phyloP scores from a whole-genome alignment of 805 yeast genomes.

The Candida succiphila region DNA sequence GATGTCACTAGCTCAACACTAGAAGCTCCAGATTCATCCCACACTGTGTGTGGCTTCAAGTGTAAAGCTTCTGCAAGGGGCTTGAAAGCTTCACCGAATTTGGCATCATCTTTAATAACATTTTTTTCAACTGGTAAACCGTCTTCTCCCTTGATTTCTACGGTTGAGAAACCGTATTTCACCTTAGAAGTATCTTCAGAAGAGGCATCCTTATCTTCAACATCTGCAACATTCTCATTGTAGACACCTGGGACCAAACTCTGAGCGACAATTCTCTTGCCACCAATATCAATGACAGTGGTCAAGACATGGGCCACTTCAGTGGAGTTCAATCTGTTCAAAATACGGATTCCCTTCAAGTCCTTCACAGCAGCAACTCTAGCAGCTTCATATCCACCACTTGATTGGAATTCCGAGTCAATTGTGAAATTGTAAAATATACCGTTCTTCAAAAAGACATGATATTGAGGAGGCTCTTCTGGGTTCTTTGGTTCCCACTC shows the following conservation, averaged over 20 bases:
- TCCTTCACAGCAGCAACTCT: conserved; percentile 75
- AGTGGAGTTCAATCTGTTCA: conserved; percentile 54
- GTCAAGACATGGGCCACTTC: conserved; percentile 70
- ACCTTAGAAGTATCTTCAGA: conserved; percentile 37
- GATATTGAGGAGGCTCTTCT: conserved; percentile 49
- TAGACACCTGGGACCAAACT: conserved; percentile 94
- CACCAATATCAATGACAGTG: conserved; percentile 82
- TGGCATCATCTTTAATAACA: conserved; percentile 36
- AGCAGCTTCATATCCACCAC: conserved; percentile 84
- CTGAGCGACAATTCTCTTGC: conserved; percentile 82
- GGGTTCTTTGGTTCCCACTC: conserved; percentile 75
- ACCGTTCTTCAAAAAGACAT: conserved; percentile 69
- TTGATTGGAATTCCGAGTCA: conserved; percentile 49
- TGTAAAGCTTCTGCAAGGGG: conserved; percentile 69
- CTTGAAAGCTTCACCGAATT: conserved; percentile 46
- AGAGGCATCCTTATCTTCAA: conserved; percentile 29
- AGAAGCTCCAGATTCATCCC: conserved; percentile 32
- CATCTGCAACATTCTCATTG: conserved; percentile 29
- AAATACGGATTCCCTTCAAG: conserved; percentile 54
- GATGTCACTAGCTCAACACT: conserved; percentile 51
- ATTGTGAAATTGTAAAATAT: conserved; percentile 78
- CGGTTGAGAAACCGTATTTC: conserved; percentile 67
- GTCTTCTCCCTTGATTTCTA: conserved; percentile 62
- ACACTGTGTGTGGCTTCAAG: conserved; percentile 57
- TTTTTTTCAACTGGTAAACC: conserved; percentile 61